Conservation (phyloP, 225 moss, liverwort and hornwort genomes). For the Antitrichia curtipendula region DNA sequence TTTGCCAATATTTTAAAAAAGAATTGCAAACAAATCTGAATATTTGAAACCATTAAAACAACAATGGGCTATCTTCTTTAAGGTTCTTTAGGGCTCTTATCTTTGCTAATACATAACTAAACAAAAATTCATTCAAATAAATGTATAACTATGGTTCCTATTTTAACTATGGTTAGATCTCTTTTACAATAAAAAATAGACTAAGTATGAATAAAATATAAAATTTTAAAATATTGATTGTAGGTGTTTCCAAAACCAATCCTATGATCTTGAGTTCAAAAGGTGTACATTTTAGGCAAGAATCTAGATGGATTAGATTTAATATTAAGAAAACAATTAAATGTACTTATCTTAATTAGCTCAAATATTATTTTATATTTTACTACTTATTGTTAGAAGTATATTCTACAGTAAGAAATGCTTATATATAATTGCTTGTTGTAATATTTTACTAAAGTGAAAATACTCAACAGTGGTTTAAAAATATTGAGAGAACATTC, state of each 20-base stretch:
- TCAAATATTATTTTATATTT: no score
- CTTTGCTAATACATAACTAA: neutral
- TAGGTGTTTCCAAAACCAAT: neutral
- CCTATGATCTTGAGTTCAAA: neutral
- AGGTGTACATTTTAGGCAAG: no score
- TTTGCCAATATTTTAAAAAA: no score
- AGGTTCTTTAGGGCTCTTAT: neutral
- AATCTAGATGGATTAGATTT: no score
- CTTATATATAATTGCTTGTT: neutral
- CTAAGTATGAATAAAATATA: neutral
- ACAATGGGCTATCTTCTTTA: neutral
- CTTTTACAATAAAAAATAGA: neutral
- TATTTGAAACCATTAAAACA: neutral
- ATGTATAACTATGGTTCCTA: neutral
- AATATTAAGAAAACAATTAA: no score
- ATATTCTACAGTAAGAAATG: rapidly evolving
- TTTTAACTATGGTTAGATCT: neutral
- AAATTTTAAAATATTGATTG: neutral
- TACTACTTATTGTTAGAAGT: neutral
- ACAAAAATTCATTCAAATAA: neutral
- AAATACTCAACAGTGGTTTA: neutral
- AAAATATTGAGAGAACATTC: neutral
- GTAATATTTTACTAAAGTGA: neutral
- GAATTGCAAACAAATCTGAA: neutral
- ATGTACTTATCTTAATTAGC: no score